A percentile compares a stretch with the other conserved stretches of the same genome.
Evolutionary conservation across 257 asterid genomes (phyloP).

Genomic region (Solanum gandarillasii): DNA sequence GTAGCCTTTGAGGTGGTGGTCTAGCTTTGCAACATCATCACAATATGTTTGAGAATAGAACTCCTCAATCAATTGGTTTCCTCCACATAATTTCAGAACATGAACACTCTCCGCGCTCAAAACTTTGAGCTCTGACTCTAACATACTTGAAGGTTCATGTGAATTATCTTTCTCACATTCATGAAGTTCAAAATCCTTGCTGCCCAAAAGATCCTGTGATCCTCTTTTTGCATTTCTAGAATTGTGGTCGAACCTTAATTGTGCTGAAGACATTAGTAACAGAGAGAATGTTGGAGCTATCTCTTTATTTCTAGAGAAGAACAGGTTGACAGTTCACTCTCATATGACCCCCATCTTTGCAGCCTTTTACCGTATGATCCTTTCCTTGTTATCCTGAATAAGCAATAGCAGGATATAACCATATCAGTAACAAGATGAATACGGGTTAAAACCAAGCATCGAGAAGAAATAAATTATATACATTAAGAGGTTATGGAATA

Average conservation of each 20-base stretch:
- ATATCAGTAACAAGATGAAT: neutral
- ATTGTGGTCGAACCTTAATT: constrained; percentile 17
- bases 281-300: neutral
- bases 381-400: neutral
- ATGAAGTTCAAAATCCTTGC: neutral
- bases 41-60: constrained; percentile 21
- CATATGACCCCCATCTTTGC: neutral
- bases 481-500: neutral
- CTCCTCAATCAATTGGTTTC: constrained; percentile 31
- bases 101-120: constrained; percentile 8
- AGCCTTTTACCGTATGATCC: neutral
- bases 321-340: neutral
- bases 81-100: constrained; percentile 17
- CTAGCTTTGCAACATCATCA: constrained; percentile 19
- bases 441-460: neutral
- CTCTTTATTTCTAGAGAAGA: neutral
- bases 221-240: constrained; percentile 24
- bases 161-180: constrained; percentile 16
- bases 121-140: constrained; percentile 18
- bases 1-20: constrained; percentile 11
- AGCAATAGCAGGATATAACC: neutral
- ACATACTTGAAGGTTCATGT: constrained; percentile 9
- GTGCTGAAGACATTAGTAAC: constrained; percentile 29
- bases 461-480: neutral
- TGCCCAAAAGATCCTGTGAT: constrained; percentile 13